These are phyloP conservation scores for Urostyla sp. DNA, from an alignment of 73 alveolate genomes.

Conservation along the genomic window DNA sequence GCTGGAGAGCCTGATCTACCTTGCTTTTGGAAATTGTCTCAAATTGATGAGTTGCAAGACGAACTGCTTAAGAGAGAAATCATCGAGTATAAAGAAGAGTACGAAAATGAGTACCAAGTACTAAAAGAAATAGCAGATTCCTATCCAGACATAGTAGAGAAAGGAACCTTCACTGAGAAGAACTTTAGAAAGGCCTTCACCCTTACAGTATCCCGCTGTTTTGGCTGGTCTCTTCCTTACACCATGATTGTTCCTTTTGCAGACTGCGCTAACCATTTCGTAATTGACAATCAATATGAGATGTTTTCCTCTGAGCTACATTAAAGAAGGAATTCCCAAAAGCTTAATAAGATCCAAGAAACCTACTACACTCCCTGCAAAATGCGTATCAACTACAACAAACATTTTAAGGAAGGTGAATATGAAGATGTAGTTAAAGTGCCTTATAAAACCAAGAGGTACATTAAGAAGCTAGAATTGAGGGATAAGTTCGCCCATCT, in stretches of 20 bases:
- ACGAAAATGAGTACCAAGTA: slow-evolving; percentile 44
- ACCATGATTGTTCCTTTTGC: slow-evolving; percentile 76
- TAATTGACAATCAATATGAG: slow-evolving; percentile 57
- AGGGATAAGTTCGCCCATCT: slow-evolving; percentile 17
- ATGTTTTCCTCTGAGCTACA: slow-evolving; percentile 37
- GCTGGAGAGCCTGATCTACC: slow-evolving; percentile 57
- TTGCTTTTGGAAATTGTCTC: slow-evolving; percentile 57
- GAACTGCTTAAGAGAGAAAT: slow-evolving; percentile 58
- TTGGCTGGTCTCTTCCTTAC: slow-evolving; percentile 68
- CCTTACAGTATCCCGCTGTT: slow-evolving; percentile 59
- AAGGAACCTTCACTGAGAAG: slow-evolving; percentile 28
- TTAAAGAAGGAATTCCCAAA: background rate
- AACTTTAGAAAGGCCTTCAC: slow-evolving; percentile 47
- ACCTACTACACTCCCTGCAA: slow-evolving; percentile 35
- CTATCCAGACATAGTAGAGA: slow-evolving; percentile 45
- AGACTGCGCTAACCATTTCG: slow-evolving; percentile 67
- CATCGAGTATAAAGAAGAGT: slow-evolving; percentile 55
- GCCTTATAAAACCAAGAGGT: slow-evolving; percentile 24
- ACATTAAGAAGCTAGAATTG: slow-evolving; percentile 31
- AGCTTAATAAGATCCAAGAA: background rate
- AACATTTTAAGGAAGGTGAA: slow-evolving; percentile 33
- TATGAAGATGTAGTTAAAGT: background rate
- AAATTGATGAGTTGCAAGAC: slow-evolving; percentile 58
- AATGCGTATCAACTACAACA: slow-evolving; percentile 44
- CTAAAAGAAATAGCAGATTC: background rate